Conservation (phyloP, 140 eudicot species). For the Bidens hawaiensis region DNA sequence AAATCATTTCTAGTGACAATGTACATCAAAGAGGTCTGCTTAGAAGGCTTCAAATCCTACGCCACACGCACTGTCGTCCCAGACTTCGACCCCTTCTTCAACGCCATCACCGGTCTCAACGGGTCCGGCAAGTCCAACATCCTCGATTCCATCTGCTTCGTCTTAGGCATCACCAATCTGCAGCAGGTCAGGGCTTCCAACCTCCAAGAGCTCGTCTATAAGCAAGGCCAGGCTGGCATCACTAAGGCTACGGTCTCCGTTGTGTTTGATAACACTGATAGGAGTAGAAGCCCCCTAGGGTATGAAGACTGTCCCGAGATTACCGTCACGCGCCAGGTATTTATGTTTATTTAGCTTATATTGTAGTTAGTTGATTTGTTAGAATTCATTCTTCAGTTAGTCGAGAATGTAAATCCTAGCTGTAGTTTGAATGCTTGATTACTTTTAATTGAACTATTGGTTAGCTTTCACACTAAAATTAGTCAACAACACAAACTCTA, state of each 20-base stretch:
- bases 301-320: conserved; percentile 89
- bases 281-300: conserved; percentile 89
- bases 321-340: conserved; percentile 98
- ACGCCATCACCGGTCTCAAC: conserved; percentile 91
- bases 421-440: too few species aligned
- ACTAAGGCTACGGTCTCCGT: conserved; percentile 96
- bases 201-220: conserved; percentile 92
- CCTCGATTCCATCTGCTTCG: conserved; percentile 95
- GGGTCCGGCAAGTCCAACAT: conserved; percentile 99
- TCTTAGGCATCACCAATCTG: conserved; percentile 88
- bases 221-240: conserved; percentile 99
- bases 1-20: conserved; percentile 30
- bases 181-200: conserved; percentile 97
- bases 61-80: conserved; percentile 93
- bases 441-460: too few species aligned
- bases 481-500: too few species aligned
- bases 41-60: conserved; percentile 97
- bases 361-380: background rate
- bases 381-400: too few species aligned
- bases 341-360: background rate
- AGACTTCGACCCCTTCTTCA: conserved; percentile 92
- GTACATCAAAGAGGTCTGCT: conserved; percentile 81
- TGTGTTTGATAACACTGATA: conserved; percentile 88
- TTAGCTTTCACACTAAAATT: too few species aligned
- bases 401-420: too few species aligned